A percentile compares a stretch with the other conserved stretches of the same genome.
phyloP scores from a whole-genome alignment of 441 rosid genomes.

The Bocquillonia castaneifolia region DNA sequence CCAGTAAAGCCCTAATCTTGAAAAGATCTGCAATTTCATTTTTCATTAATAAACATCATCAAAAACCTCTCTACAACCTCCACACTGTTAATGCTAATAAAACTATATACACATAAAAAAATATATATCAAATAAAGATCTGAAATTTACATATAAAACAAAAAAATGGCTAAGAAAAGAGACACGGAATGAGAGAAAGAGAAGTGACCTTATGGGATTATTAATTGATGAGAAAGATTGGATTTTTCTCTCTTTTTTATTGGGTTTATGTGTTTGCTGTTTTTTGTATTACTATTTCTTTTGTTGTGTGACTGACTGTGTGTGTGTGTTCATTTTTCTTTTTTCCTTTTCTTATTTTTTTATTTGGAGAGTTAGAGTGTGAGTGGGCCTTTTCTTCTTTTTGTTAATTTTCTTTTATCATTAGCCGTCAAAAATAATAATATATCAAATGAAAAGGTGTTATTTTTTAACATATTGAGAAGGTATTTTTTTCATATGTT shows the following conservation, averaged over 20 bases:
- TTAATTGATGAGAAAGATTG: slow-evolving; percentile 20
- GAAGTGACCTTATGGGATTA: slow-evolving; percentile 29
- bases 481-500: no score
- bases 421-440: slow-evolving; percentile 4
- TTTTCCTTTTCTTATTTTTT: no score
- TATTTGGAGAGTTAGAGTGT: not conserved
- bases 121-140: no score
- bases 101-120: no score
- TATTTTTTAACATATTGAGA: no score
- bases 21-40: slow-evolving; percentile 35
- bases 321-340: not conserved
- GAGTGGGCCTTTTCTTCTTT: not conserved
- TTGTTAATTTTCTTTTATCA: no score
- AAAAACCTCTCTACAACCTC: not conserved
- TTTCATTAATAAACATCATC: not conserved
- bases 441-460: no score
- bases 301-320: not conserved
- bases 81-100: no score
- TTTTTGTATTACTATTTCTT: no score
- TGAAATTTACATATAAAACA: no score
- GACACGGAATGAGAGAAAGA: not conserved
- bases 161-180: no score
- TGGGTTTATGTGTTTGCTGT: not conserved
- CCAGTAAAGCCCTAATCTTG: slow-evolving; percentile 26
- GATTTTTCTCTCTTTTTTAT: slow-evolving; percentile 25